phyloP scores from a whole-genome alignment of 1,284 basidiomycete genomes.

The Mycena citricolor region DNA sequence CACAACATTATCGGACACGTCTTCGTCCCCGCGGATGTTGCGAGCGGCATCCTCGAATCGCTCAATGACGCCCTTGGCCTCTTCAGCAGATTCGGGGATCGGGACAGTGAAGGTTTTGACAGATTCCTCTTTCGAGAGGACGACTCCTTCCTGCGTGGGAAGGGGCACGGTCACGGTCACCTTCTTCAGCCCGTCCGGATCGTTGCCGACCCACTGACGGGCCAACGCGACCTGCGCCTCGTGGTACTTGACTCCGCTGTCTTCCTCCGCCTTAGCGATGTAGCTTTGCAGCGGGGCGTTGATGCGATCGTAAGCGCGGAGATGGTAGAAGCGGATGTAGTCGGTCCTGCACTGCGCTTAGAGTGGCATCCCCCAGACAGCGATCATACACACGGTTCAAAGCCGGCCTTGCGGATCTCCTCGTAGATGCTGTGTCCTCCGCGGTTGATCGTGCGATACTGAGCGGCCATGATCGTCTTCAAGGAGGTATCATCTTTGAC shows the following conservation, averaged over 20 bases:
- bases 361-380: slow-evolving; percentile 3
- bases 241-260: slow-evolving; percentile 78
- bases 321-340: slow-evolving; percentile 87
- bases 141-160: slow-evolving; percentile 43
- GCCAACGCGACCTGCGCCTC: slow-evolving; percentile 86
- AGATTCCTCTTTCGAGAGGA: slow-evolving; percentile 48
- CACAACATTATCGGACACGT: slow-evolving; percentile 71
- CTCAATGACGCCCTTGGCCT: slow-evolving; percentile 63
- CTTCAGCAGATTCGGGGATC: slow-evolving; percentile 64
- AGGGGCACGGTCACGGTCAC: slow-evolving; percentile 53
- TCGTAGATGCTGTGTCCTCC: slow-evolving; percentile 88
- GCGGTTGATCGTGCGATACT: slow-evolving; percentile 85
- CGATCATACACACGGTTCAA: slow-evolving; percentile 65
- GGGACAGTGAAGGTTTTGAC: slow-evolving; percentile 60
- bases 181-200: slow-evolving; percentile 40
- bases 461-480: slow-evolving; percentile 82
- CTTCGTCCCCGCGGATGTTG: slow-evolving; percentile 51
- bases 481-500: slow-evolving; percentile 70
- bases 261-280: slow-evolving; percentile 70
- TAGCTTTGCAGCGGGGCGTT: slow-evolving; percentile 69
- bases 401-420: slow-evolving; percentile 74
- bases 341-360: slow-evolving; percentile 50
- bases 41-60: slow-evolving; percentile 68
- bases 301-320: slow-evolving; percentile 89
- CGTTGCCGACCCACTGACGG: slow-evolving; percentile 73